Percentiles rank a stretch among this genome's conserved stretches.
These are phyloP conservation scores for Scutellaria barbata DNA, from an alignment of 257 asterid species.

Conservation along the genomic window DNA sequence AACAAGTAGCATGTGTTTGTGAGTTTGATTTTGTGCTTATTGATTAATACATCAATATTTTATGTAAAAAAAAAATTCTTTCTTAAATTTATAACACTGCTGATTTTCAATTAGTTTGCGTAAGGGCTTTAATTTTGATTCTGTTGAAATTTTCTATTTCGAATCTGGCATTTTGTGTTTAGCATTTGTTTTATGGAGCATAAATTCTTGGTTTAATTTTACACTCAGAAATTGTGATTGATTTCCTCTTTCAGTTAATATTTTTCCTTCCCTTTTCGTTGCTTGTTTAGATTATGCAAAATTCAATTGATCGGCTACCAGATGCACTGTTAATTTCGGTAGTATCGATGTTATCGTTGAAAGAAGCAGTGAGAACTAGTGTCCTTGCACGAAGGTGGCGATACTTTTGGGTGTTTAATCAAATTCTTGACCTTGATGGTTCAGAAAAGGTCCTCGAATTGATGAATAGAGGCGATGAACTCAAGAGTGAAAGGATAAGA, in stretches of 20 bases:
- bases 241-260: neutral
- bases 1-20: too few species aligned
- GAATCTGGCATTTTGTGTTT: neutral
- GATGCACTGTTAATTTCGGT: conserved; percentile 18
- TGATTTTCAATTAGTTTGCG: neutral
- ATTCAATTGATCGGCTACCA: conserved; percentile 14
- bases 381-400: conserved; percentile 15
- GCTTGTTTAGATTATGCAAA: neutral
- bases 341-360: neutral
- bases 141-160: neutral
- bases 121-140: neutral
- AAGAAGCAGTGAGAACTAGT: neutral
- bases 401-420: neutral
- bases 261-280: neutral
- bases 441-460: neutral
- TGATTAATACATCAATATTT: too few species aligned
- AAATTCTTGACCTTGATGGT: conserved; percentile 14
- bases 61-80: neutral
- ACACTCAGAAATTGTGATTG: neutral
- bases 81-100: neutral
- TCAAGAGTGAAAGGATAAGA: neutral
- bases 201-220: neutral
- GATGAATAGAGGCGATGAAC: neutral
- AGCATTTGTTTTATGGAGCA: neutral
- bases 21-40: too few species aligned